These are phyloP conservation scores for Neltuma alba DNA, from an alignment of 306 rosid genomes.

Conservation along the genomic window DNA sequence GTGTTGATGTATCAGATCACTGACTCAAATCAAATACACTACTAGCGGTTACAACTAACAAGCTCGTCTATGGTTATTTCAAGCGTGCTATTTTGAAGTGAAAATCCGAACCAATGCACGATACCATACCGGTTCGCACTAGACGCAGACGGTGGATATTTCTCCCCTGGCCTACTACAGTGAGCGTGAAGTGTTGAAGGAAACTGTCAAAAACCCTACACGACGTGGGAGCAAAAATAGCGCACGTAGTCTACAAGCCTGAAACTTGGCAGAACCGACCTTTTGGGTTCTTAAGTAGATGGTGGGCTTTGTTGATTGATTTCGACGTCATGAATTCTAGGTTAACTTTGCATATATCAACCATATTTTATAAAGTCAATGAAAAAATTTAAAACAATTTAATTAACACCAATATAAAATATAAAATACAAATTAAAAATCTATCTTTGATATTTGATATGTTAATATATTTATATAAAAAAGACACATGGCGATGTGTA, in stretches of 20 bases:
- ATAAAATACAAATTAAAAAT: no score
- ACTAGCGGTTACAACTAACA: neutral
- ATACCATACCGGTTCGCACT: neutral
- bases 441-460: neutral
- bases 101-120: neutral
- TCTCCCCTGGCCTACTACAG: neutral
- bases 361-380: no score
- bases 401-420: neutral
- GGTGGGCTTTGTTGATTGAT: neutral
- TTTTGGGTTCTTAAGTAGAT: neutral
- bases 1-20: neutral
- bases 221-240: neutral
- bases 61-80: neutral
- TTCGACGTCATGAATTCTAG: neutral
- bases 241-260: neutral
- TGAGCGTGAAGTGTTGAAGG: neutral
- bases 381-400: no score
- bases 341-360: no score
- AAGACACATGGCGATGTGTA: no score
- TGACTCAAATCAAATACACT: neutral
- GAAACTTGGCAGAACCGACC: neutral
- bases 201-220: neutral
- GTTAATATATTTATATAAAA: no score
- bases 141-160: neutral
- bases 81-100: neutral